A percentile compares a stretch with the other conserved stretches of the same genome.
phyloP scores from a whole-genome alignment of 768 basidiomycete genomes.

The Pleurotus sapidus region DNA sequence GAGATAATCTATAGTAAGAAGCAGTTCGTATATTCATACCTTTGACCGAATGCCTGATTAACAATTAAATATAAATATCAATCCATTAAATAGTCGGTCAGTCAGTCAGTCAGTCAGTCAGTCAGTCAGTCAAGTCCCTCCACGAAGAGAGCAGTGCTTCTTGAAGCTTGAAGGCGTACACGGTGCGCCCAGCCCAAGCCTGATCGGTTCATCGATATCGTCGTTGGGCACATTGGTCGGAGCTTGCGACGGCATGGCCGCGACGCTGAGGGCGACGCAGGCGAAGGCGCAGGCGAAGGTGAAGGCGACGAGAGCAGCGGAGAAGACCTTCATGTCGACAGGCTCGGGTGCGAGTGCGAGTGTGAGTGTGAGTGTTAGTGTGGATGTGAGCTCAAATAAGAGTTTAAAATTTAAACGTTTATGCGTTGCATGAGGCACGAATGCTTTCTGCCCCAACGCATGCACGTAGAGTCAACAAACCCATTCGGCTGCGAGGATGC shows the following conservation, averaged over 20 bases:
- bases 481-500: too few species aligned
- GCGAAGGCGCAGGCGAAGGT: too few species aligned
- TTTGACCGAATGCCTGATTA: too few species aligned
- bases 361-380: background rate
- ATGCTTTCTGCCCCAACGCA: background rate
- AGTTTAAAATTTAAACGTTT: too few species aligned
- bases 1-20: too few species aligned
- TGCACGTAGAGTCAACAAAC: too few species aligned
- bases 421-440: background rate
- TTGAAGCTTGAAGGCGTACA: too few species aligned
- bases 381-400: background rate
- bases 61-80: too few species aligned
- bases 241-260: background rate
- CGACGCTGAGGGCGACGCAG: background rate
- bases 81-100: too few species aligned
- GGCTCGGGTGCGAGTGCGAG: background rate
- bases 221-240: background rate
- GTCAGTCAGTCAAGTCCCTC: too few species aligned
- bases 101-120: too few species aligned
- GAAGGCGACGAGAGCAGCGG: background rate
- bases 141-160: background rate
- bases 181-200: slow-evolving; percentile 1
- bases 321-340: background rate
- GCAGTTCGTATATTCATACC: too few species aligned
- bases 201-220: slow-evolving; percentile 1